These are phyloP conservation scores for Colletotrichum limetticola DNA, from an alignment of 2,329 filamentous ascomycete species.

Conservation along the genomic window DNA sequence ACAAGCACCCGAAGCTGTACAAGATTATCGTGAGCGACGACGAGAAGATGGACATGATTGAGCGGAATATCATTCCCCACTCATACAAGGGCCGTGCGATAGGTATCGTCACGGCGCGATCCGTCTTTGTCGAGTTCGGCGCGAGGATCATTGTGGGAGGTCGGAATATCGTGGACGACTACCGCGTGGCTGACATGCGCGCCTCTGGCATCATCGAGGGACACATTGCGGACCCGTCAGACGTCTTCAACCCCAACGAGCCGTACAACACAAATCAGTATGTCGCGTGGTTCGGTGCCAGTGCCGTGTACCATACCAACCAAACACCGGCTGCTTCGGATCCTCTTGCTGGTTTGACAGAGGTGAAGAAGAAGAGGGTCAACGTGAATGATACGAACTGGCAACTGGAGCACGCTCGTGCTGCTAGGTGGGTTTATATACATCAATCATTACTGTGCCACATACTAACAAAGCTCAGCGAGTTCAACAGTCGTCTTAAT, in stretches of 20 bases:
- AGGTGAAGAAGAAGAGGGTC: constrained; percentile 85
- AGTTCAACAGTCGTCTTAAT: constrained; percentile 83
- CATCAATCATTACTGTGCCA: constrained; percentile 32
- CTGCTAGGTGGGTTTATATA: constrained; percentile 75
- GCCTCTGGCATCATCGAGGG: constrained; percentile 86
- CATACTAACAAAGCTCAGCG: constrained; percentile 59
- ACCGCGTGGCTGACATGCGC: constrained; percentile 79
- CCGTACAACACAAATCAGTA: constrained; percentile 99
- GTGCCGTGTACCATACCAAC: constrained; percentile 91
- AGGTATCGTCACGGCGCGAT: constrained; percentile 94
- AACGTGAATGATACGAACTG: constrained; percentile 94
- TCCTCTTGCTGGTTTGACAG: constrained; percentile 76
- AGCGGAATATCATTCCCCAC: constrained; percentile 94
- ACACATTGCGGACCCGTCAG: constrained; percentile 90
- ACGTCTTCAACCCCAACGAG: constrained; percentile 80
- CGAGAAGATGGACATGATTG: constrained; percentile 97
- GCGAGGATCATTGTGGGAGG: constrained; percentile 94
- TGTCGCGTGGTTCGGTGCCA: constrained; percentile 97
- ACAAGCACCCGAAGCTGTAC: constrained; percentile 94
- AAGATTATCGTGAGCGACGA: constrained; percentile 98
- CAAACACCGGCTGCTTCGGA: constrained; percentile 77
- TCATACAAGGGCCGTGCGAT: constrained; percentile 99
- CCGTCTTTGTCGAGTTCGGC: constrained; percentile 96
- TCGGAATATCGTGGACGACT: constrained; percentile 87
- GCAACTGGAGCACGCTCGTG: constrained; percentile 94